Conservation (phyloP, 2,329 filamentous ascomycete species). For the Neurospora sp. region DNA sequence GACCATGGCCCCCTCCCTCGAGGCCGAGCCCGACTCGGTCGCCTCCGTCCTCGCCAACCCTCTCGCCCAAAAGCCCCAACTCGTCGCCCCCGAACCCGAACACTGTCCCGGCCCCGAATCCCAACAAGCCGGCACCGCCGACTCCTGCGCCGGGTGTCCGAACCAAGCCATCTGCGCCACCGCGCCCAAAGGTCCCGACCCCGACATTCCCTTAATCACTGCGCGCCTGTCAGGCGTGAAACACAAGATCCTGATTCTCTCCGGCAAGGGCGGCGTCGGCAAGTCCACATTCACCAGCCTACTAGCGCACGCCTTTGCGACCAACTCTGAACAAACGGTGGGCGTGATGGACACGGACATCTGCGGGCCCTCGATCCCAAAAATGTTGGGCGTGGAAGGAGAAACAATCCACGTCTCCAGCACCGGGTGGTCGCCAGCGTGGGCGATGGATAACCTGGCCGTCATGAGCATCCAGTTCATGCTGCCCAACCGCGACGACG, state of each 20-base stretch:
- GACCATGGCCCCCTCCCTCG: slow-evolving; percentile 69
- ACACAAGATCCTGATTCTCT: slow-evolving; percentile 88
- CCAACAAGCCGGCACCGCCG: slow-evolving; percentile 55
- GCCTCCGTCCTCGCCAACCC: slow-evolving; percentile 66
- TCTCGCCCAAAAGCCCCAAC: slow-evolving; percentile 66
- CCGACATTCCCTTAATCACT: slow-evolving; percentile 82
- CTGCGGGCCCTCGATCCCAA: slow-evolving; percentile 89
- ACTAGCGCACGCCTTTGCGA: slow-evolving; percentile 80
- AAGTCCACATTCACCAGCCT: slow-evolving; percentile 91
- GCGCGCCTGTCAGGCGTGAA: slow-evolving; percentile 69
- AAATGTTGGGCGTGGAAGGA: slow-evolving; percentile 95
- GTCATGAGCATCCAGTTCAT: slow-evolving; percentile 99
- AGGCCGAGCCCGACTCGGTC: slow-evolving; percentile 51
- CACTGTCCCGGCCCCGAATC: slow-evolving; percentile 91
- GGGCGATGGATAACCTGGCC: slow-evolving; percentile 86
- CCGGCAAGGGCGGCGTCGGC: slow-evolving; percentile 85
- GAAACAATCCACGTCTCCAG: slow-evolving; percentile 89
- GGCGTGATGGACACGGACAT: slow-evolving; percentile 99
- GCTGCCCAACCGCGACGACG: slow-evolving; percentile 86
- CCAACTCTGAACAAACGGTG: slow-evolving; percentile 66
- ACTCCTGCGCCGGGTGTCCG: slow-evolving; percentile 88
- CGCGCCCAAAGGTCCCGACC: slow-evolving; percentile 88
- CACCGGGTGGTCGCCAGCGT: slow-evolving; percentile 88
- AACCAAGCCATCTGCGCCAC: slow-evolving; percentile 94
- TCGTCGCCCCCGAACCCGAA: slow-evolving; percentile 92